These are phyloP conservation scores for Claviceps arundinis DNA, from an alignment of 2,329 filamentous ascomycete species.

Conservation along the genomic window DNA sequence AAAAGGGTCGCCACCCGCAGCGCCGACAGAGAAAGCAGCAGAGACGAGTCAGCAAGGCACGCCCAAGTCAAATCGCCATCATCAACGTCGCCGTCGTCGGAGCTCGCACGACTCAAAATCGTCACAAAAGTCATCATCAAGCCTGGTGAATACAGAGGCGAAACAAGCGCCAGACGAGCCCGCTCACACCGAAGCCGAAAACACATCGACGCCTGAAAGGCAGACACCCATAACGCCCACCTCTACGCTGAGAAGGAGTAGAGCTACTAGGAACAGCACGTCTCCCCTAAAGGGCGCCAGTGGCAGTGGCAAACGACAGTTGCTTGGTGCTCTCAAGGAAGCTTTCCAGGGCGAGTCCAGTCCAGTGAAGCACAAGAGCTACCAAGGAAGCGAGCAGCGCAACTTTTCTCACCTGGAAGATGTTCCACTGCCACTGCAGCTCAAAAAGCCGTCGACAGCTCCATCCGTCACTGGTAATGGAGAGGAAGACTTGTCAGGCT, in stretches of 20 bases:
- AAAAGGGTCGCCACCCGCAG: background rate
- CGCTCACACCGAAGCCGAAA: slow-evolving; percentile 3
- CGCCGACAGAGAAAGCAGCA: background rate
- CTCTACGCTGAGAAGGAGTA: slow-evolving; percentile 38
- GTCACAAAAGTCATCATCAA: slow-evolving; percentile 1
- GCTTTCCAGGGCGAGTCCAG: slow-evolving; percentile 51
- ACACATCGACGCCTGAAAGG: slow-evolving; percentile 11
- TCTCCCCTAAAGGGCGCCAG: slow-evolving; percentile 33
- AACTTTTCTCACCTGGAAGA: slow-evolving; percentile 14
- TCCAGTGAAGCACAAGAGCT: slow-evolving; percentile 30
- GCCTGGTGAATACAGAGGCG: slow-evolving; percentile 1
- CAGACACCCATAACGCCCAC: slow-evolving; percentile 19
- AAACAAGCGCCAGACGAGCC: slow-evolving; percentile 3
- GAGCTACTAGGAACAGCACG: slow-evolving; percentile 37
- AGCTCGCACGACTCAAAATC: background rate
- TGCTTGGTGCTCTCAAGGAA: slow-evolving; percentile 46
- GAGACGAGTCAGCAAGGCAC: background rate
- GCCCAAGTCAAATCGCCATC: background rate
- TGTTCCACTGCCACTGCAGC: slow-evolving; percentile 8
- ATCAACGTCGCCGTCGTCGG: background rate
- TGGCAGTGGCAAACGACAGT: slow-evolving; percentile 34
- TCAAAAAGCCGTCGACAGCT: background rate
- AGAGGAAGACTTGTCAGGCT: background rate
- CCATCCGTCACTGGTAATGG: background rate
- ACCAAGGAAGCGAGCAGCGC: slow-evolving; percentile 34